Base-by-base conservation (phyloP, 78 protist species). In the Chrysochromulina tobinii region DNA sequence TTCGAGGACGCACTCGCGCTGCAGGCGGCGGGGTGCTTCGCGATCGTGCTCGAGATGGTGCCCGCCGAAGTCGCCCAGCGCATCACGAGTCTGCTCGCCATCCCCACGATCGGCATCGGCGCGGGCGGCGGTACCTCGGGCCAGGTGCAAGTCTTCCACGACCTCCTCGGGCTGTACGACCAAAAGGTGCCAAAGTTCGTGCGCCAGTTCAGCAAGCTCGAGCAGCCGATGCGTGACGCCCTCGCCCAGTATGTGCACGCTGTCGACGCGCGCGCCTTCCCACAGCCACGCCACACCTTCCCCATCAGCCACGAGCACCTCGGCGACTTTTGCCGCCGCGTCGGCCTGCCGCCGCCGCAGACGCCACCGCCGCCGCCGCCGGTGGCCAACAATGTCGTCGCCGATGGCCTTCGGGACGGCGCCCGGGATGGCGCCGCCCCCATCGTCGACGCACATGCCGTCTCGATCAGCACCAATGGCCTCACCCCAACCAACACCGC, bases 101-200 rank as follows among this genome's bases (percentile, higher is more conserved):
- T 97, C 3, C 99, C 99, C 5, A 97, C 98, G 21, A 97, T 97
- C 79, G 99, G 99, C 51, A 97, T 97, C 54, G 99, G 99, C 84
- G 98, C 98, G 1, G 99, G 99, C 11, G 67, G 27, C 15, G 77
- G 92, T 48, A 94, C 97, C 14, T 58, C 93, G 27, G 99, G 99
- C 51, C 99, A 97, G 84, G 98, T 97, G 77, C 90, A 97, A 48
- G 98, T 97, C 51, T 88, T 72, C n/a, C 96, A 94, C 84, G 99
- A 97, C 59, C 58, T 97, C 90, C 81, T 97, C 21, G 99, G 99
- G 0, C 48, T 95, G 2, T 95, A 95, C 84, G 95, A 97, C 51
- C 61, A 84, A 21, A 87, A 94, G 25, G 59, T 53, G 58, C 98
- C 98, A 0, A 95, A 95, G 87, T 97, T 97, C 87, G 86, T 94